Percentiles rank a stretch among this genome's conserved stretches.
These are phyloP conservation scores for Phaeosphaeriaceae sp. DNA, from an alignment of 2,329 filamentous ascomycete genomes.

Conservation along the genomic window DNA sequence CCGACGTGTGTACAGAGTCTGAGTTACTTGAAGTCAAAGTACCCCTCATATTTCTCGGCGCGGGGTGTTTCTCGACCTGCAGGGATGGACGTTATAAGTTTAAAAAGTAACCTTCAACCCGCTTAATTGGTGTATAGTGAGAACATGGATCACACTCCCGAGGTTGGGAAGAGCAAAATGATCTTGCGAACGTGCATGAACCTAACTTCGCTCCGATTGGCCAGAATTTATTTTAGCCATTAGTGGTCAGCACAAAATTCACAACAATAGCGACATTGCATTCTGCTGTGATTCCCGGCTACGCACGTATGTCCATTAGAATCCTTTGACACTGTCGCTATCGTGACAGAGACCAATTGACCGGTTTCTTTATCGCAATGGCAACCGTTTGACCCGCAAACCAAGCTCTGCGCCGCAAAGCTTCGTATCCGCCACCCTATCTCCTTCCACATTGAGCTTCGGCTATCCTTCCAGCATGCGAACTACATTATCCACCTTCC, in stretches of 20 bases:
- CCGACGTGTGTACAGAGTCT: too few relatives aligned
- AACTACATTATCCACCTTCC: conserved; percentile 36
- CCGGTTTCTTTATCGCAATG: not conserved
- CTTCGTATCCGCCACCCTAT: conserved; percentile 15
- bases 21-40: too few relatives aligned
- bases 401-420: conserved; percentile 7
- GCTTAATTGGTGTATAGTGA: too few relatives aligned
- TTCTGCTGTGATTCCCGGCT: not conserved
- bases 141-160: too few relatives aligned
- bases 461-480: conserved; percentile 14
- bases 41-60: too few relatives aligned
- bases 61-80: too few relatives aligned
- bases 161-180: too few relatives aligned
- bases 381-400: too few relatives aligned
- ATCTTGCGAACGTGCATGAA: not conserved
- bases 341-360: too few relatives aligned
- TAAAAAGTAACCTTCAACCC: too few relatives aligned
- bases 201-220: not conserved
- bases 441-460: conserved; percentile 37
- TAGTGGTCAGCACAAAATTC: not conserved
- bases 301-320: not conserved
- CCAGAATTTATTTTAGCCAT: not conserved
- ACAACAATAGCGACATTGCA: not conserved
- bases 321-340: too few relatives aligned
- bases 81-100: too few relatives aligned